Conservation (phyloP, 495 filamentous ascomycete species). For the Glonium stellatum region DNA sequence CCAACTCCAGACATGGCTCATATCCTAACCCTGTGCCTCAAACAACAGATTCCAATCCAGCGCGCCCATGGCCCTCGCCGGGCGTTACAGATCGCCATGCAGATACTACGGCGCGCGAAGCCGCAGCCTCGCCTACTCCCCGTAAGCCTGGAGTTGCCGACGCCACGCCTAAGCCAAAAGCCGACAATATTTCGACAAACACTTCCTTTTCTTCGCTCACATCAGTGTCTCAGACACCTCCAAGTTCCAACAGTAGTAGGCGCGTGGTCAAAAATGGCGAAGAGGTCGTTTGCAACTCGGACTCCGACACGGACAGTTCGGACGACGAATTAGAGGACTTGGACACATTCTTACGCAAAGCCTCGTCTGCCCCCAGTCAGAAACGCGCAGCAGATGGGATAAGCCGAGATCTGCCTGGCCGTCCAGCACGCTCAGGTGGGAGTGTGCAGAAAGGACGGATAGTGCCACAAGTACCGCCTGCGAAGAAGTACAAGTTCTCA, state of each 20-base stretch:
- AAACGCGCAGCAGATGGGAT: neutral
- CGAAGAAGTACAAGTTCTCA: constrained; percentile 58
- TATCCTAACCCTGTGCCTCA: neutral
- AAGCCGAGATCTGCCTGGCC: neutral
- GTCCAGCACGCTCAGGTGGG: neutral
- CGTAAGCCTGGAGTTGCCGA: neutral
- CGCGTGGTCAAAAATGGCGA: constrained; percentile 15
- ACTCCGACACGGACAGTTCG: constrained; percentile 18
- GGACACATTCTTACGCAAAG: neutral
- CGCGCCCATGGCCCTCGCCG: constrained; percentile 2
- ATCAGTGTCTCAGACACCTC: constrained; percentile 10
- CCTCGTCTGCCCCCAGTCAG: neutral
- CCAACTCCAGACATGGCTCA: neutral
- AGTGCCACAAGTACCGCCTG: constrained; percentile 36
- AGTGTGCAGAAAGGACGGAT: neutral
- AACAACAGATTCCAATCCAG: neutral
- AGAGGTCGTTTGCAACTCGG: constrained; percentile 19
- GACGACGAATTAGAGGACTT: neutral
- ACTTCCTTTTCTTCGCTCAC: neutral
- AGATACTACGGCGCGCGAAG: neutral
- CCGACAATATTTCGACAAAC: neutral
- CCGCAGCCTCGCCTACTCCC: neutral
- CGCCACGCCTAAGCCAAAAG: neutral
- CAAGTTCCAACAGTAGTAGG: constrained; percentile 15
- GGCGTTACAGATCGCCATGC: neutral